Evolutionary conservation across 768 basidiomycete species (phyloP).

Genomic region (Boletus insuetus): DNA sequence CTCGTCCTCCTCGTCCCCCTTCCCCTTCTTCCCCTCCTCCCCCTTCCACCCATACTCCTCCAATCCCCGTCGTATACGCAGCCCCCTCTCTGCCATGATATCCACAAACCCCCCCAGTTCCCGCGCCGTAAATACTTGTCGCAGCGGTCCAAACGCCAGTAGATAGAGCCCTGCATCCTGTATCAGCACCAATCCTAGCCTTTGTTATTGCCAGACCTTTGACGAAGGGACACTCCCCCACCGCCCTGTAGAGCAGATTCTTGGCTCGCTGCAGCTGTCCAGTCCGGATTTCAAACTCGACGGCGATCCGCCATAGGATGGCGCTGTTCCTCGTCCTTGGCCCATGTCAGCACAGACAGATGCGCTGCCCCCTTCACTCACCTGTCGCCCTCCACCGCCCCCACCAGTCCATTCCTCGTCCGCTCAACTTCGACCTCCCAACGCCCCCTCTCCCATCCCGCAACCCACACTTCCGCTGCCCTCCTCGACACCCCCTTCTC

Average conservation of each 20-base stretch:
- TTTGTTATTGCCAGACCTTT: slow-evolving; percentile 50
- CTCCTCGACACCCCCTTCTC: slow-evolving; percentile 59
- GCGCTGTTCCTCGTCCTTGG: slow-evolving; percentile 63
- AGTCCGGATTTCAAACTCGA: slow-evolving; percentile 73
- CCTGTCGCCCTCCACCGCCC: slow-evolving; percentile 68
- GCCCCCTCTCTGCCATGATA: slow-evolving; percentile 72
- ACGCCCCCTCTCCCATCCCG: slow-evolving; percentile 71
- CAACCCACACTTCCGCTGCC: slow-evolving; percentile 72
- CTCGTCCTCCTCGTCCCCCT: slow-evolving; percentile 27
- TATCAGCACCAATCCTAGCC: slow-evolving; percentile 12
- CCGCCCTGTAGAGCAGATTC: slow-evolving; percentile 67
- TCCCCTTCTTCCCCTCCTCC: slow-evolving; percentile 42
- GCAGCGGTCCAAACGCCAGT: slow-evolving; percentile 70
- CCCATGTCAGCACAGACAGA: slow-evolving; percentile 3
- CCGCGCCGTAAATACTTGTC: slow-evolving; percentile 53
- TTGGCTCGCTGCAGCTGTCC: slow-evolving; percentile 63
- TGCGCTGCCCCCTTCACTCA: slow-evolving; percentile 28
- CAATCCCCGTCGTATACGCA: slow-evolving; percentile 60
- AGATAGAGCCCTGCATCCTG: slow-evolving; percentile 62
- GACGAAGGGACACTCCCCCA: slow-evolving; percentile 68
- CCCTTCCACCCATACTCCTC: slow-evolving; percentile 41
- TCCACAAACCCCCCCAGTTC: slow-evolving; percentile 66
- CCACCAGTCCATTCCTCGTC: slow-evolving; percentile 58
- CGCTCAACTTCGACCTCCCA: slow-evolving; percentile 74
- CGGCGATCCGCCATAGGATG: slow-evolving; percentile 67